Percentiles rank a stretch among this genome's conserved stretches.
phyloP scores from a whole-genome alignment of 257 asterid species.

The Primulina tabacum region DNA sequence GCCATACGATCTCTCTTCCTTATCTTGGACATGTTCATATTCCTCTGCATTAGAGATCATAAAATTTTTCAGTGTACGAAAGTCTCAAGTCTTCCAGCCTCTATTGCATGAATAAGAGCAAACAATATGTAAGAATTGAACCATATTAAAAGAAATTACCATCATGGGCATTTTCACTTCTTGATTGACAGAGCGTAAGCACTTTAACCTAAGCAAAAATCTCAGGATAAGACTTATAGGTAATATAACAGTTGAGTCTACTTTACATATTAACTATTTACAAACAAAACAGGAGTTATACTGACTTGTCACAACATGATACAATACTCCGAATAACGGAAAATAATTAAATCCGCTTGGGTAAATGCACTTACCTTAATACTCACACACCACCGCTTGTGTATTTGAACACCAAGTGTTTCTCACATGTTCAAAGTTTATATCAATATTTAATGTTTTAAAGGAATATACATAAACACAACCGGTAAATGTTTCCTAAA shows the following conservation, averaged over 20 bases:
- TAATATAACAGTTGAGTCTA: background rate
- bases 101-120: background rate
- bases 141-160: conserved; percentile 42
- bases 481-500: no score
- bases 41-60: conserved; percentile 48
- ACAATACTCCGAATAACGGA: background rate
- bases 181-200: conserved; percentile 79
- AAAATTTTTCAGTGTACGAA: conserved; percentile 9
- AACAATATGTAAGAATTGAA: conserved; percentile 14
- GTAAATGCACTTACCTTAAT: background rate
- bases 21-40: conserved; percentile 42
- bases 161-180: conserved; percentile 38
- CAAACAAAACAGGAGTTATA: background rate
- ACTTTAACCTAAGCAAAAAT: conserved; percentile 66
- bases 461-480: background rate
- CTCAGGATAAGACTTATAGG: conserved; percentile 13
- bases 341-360: background rate
- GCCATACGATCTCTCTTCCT: conserved; percentile 83
- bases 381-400: no score
- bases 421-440: background rate
- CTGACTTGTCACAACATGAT: conserved; percentile 7
- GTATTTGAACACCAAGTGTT: background rate
- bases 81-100: conserved; percentile 11
- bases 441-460: background rate
- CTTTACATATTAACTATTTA: conserved; percentile 6